Evolutionary conservation across 2,329 filamentous ascomycete species (phyloP).

Genomic region (Xylaria hypoxylon): DNA sequence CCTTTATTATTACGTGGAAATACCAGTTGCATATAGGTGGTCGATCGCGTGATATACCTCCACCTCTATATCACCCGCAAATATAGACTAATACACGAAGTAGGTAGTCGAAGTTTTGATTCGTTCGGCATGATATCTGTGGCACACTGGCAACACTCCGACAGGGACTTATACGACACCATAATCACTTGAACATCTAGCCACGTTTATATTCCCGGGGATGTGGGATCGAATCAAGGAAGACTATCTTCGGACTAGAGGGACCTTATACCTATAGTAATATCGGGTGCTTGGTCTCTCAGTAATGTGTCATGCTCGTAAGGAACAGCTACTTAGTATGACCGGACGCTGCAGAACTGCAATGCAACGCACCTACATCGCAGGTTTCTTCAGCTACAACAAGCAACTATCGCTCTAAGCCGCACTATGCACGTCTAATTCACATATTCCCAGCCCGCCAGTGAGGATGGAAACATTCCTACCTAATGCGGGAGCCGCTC

Average conservation of each 20-base stretch:
- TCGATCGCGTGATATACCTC: constrained; percentile 6
- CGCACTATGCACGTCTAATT: constrained; percentile 14
- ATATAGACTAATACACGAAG: constrained; percentile 5
- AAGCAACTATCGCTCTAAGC: not conserved
- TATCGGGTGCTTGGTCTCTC: not conserved
- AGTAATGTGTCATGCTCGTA: constrained; percentile 10
- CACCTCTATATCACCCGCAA: constrained; percentile 14
- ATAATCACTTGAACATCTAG: not conserved
- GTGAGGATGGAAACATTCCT: constrained; percentile 13
- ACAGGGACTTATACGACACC: not conserved
- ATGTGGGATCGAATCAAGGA: constrained; percentile 1
- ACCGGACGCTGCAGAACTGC: constrained; percentile 29
- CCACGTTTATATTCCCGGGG: not conserved
- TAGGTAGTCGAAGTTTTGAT: not conserved
- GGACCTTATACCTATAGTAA: not conserved
- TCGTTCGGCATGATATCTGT: not conserved
- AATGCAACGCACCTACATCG: constrained; percentile 29
- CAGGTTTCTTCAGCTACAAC: constrained; percentile 28
- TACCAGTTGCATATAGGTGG: constrained; percentile 5
- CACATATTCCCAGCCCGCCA: constrained; percentile 12
- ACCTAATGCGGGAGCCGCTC: constrained; percentile 11
- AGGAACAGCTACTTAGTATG: constrained; percentile 14
- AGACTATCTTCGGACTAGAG: not conserved
- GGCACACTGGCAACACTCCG: not conserved
- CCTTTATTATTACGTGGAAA: constrained; percentile 15